These are phyloP conservation scores for Canna indica DNA, from an alignment of 176 grass and related monocot species.

Conservation along the genomic window DNA sequence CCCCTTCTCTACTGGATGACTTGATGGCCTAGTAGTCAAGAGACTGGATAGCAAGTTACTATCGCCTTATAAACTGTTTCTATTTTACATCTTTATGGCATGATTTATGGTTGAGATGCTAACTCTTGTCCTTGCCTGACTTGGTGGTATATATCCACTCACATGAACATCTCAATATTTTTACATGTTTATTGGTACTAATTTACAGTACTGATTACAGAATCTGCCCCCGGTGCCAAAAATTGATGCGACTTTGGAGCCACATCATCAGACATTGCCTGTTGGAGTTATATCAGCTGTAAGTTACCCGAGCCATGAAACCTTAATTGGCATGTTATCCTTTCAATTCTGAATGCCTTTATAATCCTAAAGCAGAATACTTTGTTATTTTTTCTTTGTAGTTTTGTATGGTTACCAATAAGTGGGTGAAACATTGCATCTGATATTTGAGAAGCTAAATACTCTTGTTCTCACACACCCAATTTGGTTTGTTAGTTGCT, in stretches of 20 bases:
- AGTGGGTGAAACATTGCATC: too few relatives aligned
- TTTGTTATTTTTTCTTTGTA: too few relatives aligned
- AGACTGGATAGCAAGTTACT: not conserved
- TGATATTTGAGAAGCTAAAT: too few relatives aligned
- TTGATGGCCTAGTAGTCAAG: not conserved
- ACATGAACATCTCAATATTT: not conserved
- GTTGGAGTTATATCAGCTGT: conserved; percentile 69
- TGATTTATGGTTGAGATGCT: not conserved
- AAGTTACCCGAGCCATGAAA: conserved; percentile 20
- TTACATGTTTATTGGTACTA: conserved; percentile 16
- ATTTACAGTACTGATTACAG: conserved; percentile 31
- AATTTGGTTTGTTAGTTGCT: too few relatives aligned
- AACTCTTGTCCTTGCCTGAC: not conserved
- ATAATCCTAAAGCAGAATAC: not conserved
- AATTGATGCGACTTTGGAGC: conserved; percentile 54
- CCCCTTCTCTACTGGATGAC: not conserved
- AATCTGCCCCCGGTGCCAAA: conserved; percentile 65
- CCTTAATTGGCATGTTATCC: not conserved
- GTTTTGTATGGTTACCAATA: too few relatives aligned
- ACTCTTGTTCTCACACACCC: too few relatives aligned
- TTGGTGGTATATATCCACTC: not conserved
- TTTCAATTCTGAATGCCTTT: too few relatives aligned
- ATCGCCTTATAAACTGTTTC: not conserved
- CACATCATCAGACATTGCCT: conserved; percentile 64
- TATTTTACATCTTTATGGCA: not conserved